Evolutionary conservation across 495 filamentous ascomycete genomes (phyloP).

Genomic region (Cladorrhinum samala): DNA sequence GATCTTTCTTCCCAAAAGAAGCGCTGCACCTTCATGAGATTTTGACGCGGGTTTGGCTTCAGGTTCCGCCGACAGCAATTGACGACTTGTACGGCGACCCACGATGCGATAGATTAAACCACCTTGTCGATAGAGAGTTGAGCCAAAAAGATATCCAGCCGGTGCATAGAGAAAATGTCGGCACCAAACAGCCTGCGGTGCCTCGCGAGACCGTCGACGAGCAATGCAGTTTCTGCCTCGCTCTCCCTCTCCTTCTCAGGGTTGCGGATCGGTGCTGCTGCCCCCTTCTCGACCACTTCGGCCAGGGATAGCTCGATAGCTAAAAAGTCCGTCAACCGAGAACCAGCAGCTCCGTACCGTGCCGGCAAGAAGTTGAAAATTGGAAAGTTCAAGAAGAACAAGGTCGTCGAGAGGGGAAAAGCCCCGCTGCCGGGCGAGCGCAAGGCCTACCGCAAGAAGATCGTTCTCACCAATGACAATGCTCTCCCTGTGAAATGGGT

Average conservation of each 20-base stretch:
- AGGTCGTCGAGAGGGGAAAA: conserved; percentile 34
- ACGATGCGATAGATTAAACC: conserved; percentile 24
- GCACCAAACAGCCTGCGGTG: conserved; percentile 63
- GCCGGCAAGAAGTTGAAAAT: conserved; percentile 33
- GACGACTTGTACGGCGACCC: conserved; percentile 15
- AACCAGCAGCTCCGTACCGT: conserved; percentile 15
- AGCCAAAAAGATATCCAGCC: too few species aligned
- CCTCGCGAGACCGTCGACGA: conserved; percentile 52
- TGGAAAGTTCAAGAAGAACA: conserved; percentile 52
- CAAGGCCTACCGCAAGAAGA: conserved; percentile 77
- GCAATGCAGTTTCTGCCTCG: too few species aligned
- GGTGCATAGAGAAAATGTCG: conserved; percentile 55
- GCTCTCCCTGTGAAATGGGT: conserved; percentile 68
- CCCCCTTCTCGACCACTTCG: conserved; percentile 30
- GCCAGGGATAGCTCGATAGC: background rate
- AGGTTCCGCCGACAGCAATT: conserved; percentile 16
- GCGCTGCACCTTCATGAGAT: too few species aligned
- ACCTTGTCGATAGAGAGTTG: conserved; percentile 8
- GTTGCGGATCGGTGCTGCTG: conserved; percentile 1
- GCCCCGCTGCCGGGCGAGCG: conserved; percentile 69
- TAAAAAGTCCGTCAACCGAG: background rate
- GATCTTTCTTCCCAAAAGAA: too few species aligned
- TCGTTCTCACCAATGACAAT: conserved; percentile 90
- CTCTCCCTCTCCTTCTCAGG: conserved; percentile 19
- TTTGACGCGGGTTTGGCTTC: too few species aligned